Conservation (phyloP, 1,284 basidiomycete genomes). For the Pulveroboletus ridleyi region DNA sequence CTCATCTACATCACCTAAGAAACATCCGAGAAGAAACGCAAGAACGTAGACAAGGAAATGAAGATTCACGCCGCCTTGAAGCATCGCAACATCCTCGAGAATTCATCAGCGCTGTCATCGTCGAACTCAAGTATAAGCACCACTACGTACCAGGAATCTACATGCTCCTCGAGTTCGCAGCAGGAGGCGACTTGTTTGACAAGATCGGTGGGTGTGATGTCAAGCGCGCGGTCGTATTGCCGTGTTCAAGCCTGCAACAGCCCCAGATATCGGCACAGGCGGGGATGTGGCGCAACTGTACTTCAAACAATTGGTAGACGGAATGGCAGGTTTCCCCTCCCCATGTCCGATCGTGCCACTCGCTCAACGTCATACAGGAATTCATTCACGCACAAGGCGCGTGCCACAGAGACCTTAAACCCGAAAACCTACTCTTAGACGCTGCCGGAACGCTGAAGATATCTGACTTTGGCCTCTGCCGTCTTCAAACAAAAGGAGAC, state of each 20-base stretch:
- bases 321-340: constrained; percentile 57
- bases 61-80: constrained; percentile 88
- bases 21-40: constrained; percentile 71
- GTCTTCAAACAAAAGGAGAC: constrained; percentile 93
- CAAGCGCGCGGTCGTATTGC: not conserved
- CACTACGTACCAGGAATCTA: constrained; percentile 84
- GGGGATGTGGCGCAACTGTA: constrained; percentile 93
- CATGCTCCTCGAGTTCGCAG: constrained; percentile 92
- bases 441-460: constrained; percentile 86
- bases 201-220: constrained; percentile 80
- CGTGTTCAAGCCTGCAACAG: constrained; percentile 17
- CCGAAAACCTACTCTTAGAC: constrained; percentile 92
- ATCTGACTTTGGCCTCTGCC: constrained; percentile 94
- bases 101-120: constrained; percentile 80
- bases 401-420: constrained; percentile 96
- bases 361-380: constrained; percentile 48
- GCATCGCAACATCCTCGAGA: constrained; percentile 88
- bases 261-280: constrained; percentile 86
- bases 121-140: constrained; percentile 69
- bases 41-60: constrained; percentile 93
- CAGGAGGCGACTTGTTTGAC: constrained; percentile 96
- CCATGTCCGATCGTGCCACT: constrained; percentile 1
- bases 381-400: constrained; percentile 93
- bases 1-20: constrained; percentile 68
- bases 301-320: constrained; percentile 88